A percentile compares a stretch with the other conserved stretches of the same genome.
These are phyloP conservation scores for Alnus rubra DNA, from an alignment of 306 rosid genomes.

Conservation along the genomic window DNA sequence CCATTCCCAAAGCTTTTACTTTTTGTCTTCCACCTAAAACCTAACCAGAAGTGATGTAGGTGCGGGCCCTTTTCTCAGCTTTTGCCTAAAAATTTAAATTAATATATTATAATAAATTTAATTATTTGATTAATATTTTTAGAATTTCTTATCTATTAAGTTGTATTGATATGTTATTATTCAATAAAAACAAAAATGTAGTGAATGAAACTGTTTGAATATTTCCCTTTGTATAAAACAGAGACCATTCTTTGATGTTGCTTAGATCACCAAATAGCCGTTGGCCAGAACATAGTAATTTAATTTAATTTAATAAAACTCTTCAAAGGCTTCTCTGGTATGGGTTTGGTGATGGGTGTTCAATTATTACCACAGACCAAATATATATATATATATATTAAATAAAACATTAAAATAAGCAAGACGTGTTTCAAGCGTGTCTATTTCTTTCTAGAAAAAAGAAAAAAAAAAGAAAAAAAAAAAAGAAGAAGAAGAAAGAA, in stretches of 20 bases:
- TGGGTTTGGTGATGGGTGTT: background rate
- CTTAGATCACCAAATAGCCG: background rate
- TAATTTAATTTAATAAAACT: background rate
- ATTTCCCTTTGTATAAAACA: background rate
- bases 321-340: background rate
- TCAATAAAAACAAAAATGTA: background rate
- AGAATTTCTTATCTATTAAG: background rate
- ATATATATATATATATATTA: background rate
- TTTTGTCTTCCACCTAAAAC: background rate
- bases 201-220: background rate
- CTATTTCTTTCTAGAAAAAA: too few species aligned
- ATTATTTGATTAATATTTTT: too few species aligned
- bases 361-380: background rate
- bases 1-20: background rate
- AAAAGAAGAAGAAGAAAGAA: background rate
- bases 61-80: background rate
- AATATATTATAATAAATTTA: background rate
- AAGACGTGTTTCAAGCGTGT: background rate
- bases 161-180: background rate
- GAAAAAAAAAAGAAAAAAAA: background rate
- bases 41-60: slow-evolving; percentile 2
- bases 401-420: background rate
- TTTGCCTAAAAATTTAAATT: background rate
- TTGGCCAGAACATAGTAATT: too few species aligned
- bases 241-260: background rate